phyloP scores from a whole-genome alignment of 2,329 filamentous ascomycete genomes.

The Dothistroma septosporum region DNA sequence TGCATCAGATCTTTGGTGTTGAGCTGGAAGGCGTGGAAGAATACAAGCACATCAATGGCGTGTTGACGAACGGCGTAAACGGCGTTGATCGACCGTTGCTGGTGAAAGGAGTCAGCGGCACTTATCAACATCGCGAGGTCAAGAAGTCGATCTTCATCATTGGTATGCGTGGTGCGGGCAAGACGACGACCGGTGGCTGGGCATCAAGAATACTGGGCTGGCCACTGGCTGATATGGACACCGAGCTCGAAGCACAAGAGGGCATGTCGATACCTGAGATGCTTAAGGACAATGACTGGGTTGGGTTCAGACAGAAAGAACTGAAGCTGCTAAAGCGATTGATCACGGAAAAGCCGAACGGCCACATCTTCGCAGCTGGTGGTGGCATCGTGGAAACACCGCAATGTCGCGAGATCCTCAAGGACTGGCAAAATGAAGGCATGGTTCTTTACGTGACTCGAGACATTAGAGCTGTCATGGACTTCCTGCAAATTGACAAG shows the following conservation, averaged over 20 bases:
- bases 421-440: conserved; percentile 72
- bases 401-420: conserved; percentile 71
- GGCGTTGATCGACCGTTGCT: conserved; percentile 29
- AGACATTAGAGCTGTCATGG: conserved; percentile 80
- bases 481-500: conserved; percentile 84
- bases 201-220: conserved; percentile 70
- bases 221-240: conserved; percentile 80
- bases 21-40: conserved; percentile 69
- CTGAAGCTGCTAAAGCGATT: conserved; percentile 67
- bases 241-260: conserved; percentile 71
- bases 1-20: conserved; percentile 73
- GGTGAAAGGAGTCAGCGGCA: conserved; percentile 30
- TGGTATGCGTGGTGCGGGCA: conserved; percentile 94
- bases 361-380: conserved; percentile 86
- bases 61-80: conserved; percentile 33
- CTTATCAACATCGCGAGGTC: conserved; percentile 28
- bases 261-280: conserved; percentile 81
- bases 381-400: conserved; percentile 87
- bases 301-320: conserved; percentile 78
- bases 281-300: conserved; percentile 76
- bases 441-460: conserved; percentile 84
- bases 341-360: conserved; percentile 68
- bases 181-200: conserved; percentile 89
- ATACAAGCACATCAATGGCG: conserved; percentile 22
- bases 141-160: conserved; percentile 82